A percentile compares a stretch with the other conserved stretches of the same genome.
phyloP scores from a whole-genome alignment of 768 basidiomycete genomes.

The Tulasnella sp. region DNA sequence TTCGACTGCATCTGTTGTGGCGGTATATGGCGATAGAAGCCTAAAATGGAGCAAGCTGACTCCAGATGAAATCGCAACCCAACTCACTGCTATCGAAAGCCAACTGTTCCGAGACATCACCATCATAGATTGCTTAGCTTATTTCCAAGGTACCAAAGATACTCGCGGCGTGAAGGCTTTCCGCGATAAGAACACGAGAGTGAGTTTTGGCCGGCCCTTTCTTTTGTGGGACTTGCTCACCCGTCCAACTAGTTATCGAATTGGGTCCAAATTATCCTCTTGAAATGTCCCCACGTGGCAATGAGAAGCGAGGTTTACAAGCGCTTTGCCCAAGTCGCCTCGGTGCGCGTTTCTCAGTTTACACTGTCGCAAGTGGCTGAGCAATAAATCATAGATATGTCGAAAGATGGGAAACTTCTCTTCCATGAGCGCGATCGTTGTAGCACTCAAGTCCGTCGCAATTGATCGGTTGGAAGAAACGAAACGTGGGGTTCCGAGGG shows the following conservation, averaged over 20 bases:
- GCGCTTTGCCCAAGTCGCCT: constrained; percentile 47
- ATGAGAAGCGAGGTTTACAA: constrained; percentile 44
- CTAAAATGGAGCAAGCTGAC: constrained; percentile 35
- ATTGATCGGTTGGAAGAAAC: not conserved
- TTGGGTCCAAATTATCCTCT: constrained; percentile 45
- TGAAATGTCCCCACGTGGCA: constrained; percentile 43
- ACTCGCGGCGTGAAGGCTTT: constrained; percentile 33
- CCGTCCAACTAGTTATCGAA: constrained; percentile 43
- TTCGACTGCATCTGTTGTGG: constrained; percentile 21
- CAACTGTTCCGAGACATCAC: constrained; percentile 43
- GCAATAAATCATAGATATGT: not conserved
- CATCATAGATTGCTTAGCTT: constrained; percentile 46
- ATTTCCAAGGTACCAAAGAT: constrained; percentile 41
- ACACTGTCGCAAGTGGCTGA: not conserved
- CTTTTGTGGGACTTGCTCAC: constrained; percentile 31
- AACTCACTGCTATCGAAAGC: constrained; percentile 47
- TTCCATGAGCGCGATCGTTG: constrained; percentile 15
- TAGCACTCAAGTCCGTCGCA: not conserved
- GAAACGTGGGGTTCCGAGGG: not conserved
- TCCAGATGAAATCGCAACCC: constrained; percentile 46
- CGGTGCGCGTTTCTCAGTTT: constrained; percentile 36
- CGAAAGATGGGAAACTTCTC: constrained; percentile 20
- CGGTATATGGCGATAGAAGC: not conserved
- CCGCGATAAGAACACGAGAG: not conserved
- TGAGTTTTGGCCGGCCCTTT: not conserved